phyloP scores from a whole-genome alignment of 2,329 filamentous ascomycete genomes.

The Zalaria obscura region DNA sequence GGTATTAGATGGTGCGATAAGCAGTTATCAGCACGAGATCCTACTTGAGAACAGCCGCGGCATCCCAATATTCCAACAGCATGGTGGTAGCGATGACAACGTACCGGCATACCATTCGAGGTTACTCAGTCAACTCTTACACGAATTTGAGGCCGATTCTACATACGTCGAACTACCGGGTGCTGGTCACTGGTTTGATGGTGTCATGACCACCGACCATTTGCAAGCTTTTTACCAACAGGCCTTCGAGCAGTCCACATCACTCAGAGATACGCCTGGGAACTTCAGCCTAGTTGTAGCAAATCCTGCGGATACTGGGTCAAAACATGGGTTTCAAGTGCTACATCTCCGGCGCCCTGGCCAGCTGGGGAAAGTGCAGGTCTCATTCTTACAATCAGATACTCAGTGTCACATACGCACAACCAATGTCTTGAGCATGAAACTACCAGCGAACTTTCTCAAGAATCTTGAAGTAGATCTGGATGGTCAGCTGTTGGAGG shows the following conservation, averaged over 20 bases:
- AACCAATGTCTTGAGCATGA: slow-evolving; percentile 25
- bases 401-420: slow-evolving; percentile 24
- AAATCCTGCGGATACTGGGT: slow-evolving; percentile 37
- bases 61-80: slow-evolving; percentile 41
- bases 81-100: slow-evolving; percentile 42
- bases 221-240: slow-evolving; percentile 34
- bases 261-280: slow-evolving; percentile 8
- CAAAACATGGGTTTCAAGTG: slow-evolving; percentile 36
- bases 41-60: slow-evolving; percentile 36
- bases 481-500: background rate
- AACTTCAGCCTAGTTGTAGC: slow-evolving; percentile 36
- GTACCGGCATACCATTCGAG: slow-evolving; percentile 44
- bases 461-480: slow-evolving; percentile 1
- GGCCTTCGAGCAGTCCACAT: slow-evolving; percentile 15
- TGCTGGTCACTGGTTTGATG: slow-evolving; percentile 40
- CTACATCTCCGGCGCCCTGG: slow-evolving; percentile 36
- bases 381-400: slow-evolving; percentile 16
- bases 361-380: slow-evolving; percentile 33
- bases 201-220: slow-evolving; percentile 37
- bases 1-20: slow-evolving; percentile 33
- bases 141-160: slow-evolving; percentile 26
- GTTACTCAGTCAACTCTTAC: slow-evolving; percentile 35
- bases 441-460: slow-evolving; percentile 6
- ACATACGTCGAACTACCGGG: slow-evolving; percentile 36
- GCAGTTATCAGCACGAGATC: slow-evolving; percentile 41